Evolutionary conservation across 1,139 yeast genomes (phyloP).

Genomic region (Lizanozyma gosingica): DNA sequence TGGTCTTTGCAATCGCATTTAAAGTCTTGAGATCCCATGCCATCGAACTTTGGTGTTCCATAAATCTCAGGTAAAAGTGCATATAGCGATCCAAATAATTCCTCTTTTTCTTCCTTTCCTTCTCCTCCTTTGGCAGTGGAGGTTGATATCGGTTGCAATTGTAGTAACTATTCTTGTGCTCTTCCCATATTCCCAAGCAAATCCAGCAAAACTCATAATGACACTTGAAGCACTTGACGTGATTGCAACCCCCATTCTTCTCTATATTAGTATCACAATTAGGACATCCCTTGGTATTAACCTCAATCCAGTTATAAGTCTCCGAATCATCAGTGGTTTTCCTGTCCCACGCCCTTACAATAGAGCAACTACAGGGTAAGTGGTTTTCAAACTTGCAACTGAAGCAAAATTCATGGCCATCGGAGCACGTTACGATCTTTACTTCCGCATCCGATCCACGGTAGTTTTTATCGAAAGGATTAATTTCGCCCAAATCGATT

Average conservation of each 20-base stretch:
- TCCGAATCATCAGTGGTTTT: conserved; percentile 85
- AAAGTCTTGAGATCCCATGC: conserved; percentile 63
- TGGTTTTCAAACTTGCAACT: conserved; percentile 73
- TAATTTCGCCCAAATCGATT: conserved; percentile 12
- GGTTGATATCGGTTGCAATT: conserved; percentile 57
- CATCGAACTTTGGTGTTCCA: conserved; percentile 73
- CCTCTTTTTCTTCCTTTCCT: conserved; percentile 23
- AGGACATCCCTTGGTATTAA: conserved; percentile 82
- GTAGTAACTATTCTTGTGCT: conserved; percentile 60
- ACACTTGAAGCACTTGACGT: conserved; percentile 84
- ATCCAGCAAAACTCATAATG: conserved; percentile 87
- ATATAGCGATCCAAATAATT: conserved; percentile 56
- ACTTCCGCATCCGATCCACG: conserved; percentile 20
- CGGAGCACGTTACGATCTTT: conserved; percentile 63
- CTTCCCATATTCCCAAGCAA: conserved; percentile 68
- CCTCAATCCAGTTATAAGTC: conserved; percentile 82
- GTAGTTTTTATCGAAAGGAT: conserved; percentile 24
- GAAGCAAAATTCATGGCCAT: conserved; percentile 71
- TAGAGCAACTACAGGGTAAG: conserved; percentile 70
- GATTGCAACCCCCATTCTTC: conserved; percentile 94
- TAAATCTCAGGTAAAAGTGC: conserved; percentile 68
- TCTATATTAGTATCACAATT: conserved; percentile 52
- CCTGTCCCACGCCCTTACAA: conserved; percentile 65
- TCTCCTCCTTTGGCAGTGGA: conserved; percentile 18
- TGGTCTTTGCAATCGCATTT: conserved; percentile 51